Percentiles rank a stretch among this genome's conserved stretches.
Conservation (phyloP, 805 yeast species). For the Zygosaccharomyces pseudorouxii region DNA sequence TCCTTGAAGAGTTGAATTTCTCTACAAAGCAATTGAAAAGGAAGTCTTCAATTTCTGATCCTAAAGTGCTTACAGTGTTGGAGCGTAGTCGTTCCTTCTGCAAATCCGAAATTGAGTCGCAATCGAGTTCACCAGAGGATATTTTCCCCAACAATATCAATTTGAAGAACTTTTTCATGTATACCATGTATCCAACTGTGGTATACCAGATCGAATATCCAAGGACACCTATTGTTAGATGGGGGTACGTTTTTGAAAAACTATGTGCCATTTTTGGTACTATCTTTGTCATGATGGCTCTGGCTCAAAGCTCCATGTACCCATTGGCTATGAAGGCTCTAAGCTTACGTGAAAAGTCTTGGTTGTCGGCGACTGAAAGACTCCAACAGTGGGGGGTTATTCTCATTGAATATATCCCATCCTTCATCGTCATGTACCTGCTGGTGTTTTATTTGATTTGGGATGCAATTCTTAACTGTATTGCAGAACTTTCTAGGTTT, state of each 20-base stretch:
- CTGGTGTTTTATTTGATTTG: slow-evolving; percentile 85
- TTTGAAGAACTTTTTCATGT: slow-evolving; percentile 61
- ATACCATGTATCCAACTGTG: slow-evolving; percentile 83
- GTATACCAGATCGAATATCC: slow-evolving; percentile 83
- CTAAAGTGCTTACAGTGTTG: slow-evolving; percentile 34
- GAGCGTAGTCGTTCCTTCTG: slow-evolving; percentile 60
- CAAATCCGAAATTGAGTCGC: slow-evolving; percentile 61
- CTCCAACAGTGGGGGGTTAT: slow-evolving; percentile 31
- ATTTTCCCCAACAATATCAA: slow-evolving; percentile 72
- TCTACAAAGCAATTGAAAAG: slow-evolving; percentile 44
- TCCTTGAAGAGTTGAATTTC: slow-evolving; percentile 48
- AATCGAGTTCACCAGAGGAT: slow-evolving; percentile 35
- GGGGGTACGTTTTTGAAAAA: slow-evolving; percentile 65
- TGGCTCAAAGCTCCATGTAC: slow-evolving; percentile 70
- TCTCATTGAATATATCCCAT: slow-evolving; percentile 70
- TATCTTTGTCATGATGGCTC: slow-evolving; percentile 71
- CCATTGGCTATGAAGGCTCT: slow-evolving; percentile 65
- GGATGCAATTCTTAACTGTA: slow-evolving; percentile 87
- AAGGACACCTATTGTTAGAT: slow-evolving; percentile 62
- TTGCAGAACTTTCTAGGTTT: slow-evolving; percentile 82
- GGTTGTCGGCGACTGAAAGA: slow-evolving; percentile 23
- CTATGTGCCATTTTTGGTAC: slow-evolving; percentile 81
- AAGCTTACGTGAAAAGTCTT: slow-evolving; percentile 39
- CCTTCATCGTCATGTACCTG: slow-evolving; percentile 70
- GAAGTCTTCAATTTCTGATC: slow-evolving; percentile 23